A percentile compares a stretch with the other conserved stretches of the same genome.
phyloP scores from a whole-genome alignment of 1,139 yeast species.

The Kodamaea anthophila region DNA sequence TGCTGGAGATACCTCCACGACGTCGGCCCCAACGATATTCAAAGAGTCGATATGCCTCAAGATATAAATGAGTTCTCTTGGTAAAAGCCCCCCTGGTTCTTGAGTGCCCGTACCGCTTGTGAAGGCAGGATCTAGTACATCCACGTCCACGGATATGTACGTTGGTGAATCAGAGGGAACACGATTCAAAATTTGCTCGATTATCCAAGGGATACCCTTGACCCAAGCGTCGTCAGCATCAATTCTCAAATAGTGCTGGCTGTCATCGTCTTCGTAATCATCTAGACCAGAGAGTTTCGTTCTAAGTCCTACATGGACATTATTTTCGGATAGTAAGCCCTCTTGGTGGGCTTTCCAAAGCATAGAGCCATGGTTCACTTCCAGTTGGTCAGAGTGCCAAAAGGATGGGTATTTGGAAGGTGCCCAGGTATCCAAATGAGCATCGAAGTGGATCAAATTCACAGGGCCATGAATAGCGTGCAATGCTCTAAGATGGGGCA shows the following conservation, averaged over 20 bases:
- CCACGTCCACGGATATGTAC: constrained; percentile 69
- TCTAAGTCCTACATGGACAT: constrained; percentile 68
- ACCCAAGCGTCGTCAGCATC: constrained; percentile 67
- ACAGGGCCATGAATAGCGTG: constrained; percentile 55
- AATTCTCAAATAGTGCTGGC: constrained; percentile 57
- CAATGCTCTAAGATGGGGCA: constrained; percentile 65
- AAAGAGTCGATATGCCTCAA: constrained; percentile 52
- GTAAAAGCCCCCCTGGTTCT: constrained; percentile 76
- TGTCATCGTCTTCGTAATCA: constrained; percentile 61
- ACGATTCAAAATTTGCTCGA: constrained; percentile 41
- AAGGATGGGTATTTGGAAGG: constrained; percentile 62
- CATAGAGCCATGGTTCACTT: constrained; percentile 76
- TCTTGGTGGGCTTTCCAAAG: constrained; percentile 71
- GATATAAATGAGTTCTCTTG: constrained; percentile 65
- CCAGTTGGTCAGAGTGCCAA: constrained; percentile 62
- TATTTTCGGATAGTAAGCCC: constrained; percentile 50
- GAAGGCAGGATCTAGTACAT: constrained; percentile 74
- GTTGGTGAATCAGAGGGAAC: constrained; percentile 57
- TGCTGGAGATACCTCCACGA: constrained; percentile 74
- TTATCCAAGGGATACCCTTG: constrained; percentile 51
- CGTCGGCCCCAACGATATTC: constrained; percentile 69
- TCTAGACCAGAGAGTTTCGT: constrained; percentile 58
- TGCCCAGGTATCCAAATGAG: constrained; percentile 76
- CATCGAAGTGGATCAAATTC: constrained; percentile 70
- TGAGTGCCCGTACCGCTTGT: constrained; percentile 84